A percentile compares a stretch with the other conserved stretches of the same genome.
Evolutionary conservation across 345 rosid genomes (phyloP).

Genomic region (Eucalyptus coolabah): DNA sequence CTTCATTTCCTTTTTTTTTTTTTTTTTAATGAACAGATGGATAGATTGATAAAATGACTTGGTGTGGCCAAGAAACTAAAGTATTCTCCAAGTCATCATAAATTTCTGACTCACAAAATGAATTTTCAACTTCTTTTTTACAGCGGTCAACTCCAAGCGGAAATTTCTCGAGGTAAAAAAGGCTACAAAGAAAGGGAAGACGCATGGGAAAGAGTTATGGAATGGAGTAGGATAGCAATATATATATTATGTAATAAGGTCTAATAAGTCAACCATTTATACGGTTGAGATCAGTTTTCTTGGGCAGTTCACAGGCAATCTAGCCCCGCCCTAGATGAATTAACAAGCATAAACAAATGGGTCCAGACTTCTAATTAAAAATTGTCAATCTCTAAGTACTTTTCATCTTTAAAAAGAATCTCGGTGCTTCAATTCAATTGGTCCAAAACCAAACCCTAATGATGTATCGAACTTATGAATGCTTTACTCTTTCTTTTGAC

Average conservation of each 20-base stretch:
- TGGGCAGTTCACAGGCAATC: slow-evolving; percentile 56
- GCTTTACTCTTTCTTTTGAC: neutral
- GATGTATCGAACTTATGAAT: neutral
- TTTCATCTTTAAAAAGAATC: neutral
- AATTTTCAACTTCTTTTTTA: neutral
- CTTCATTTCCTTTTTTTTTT: neutral
- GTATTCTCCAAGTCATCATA: neutral
- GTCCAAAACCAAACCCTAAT: neutral
- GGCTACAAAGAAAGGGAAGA: neutral
- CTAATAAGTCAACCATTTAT: slow-evolving; percentile 11
- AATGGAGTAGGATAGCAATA: neutral
- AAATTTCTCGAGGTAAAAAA: neutral
- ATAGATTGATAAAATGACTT: neutral
- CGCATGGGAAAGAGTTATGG: neutral
- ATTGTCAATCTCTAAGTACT: neutral
- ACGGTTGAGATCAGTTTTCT: slow-evolving; percentile 42
- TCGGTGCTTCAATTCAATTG: neutral
- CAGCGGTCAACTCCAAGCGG: neutral
- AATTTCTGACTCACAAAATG: neutral
- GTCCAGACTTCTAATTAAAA: neutral
- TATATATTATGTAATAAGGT: neutral
- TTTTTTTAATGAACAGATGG: neutral
- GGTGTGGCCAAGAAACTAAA: neutral
- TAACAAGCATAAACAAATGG: slow-evolving; percentile 1
- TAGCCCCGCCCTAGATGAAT: slow-evolving; percentile 14